These are phyloP conservation scores for Cystoisospora suis DNA, from an alignment of 169 alveolate genomes.

Conservation along the genomic window DNA sequence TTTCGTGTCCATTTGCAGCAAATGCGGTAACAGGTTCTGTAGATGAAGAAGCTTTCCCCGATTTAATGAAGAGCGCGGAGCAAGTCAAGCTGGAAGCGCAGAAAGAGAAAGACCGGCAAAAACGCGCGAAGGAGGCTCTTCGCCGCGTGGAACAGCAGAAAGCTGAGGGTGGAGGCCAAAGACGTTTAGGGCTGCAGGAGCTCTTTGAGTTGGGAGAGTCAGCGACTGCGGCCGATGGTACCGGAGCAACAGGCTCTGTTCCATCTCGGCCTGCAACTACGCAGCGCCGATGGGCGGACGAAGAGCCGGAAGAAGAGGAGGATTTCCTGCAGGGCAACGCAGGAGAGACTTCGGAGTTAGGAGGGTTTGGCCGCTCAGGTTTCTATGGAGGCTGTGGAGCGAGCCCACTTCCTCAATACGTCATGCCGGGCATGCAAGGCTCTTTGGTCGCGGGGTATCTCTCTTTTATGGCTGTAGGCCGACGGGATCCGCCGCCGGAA, in stretches of 20 bases:
- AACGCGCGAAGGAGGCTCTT: slow-evolving; percentile 42
- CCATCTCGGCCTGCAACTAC: background rate
- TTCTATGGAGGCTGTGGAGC: background rate
- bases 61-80: slow-evolving; percentile 46
- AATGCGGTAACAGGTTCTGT: slow-evolving; percentile 15
- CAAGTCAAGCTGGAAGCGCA: slow-evolving; percentile 34
- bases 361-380: background rate
- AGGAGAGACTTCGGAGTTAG: background rate
- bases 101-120: slow-evolving; percentile 30
- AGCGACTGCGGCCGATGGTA: slow-evolving; percentile 5
- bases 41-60: slow-evolving; percentile 57
- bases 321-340: background rate
- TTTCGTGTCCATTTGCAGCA: slow-evolving; percentile 6
- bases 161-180: background rate
- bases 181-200: slow-evolving; percentile 52
- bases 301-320: slow-evolving; percentile 29
- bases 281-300: slow-evolving; percentile 40
- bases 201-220: slow-evolving; percentile 27
- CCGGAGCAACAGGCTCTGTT: background rate
- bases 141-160: slow-evolving; percentile 28
- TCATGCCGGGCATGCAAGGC: slow-evolving; percentile 15
- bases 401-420: background rate
- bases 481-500: slow-evolving; percentile 35
- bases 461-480: background rate
- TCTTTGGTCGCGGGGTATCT: slow-evolving; percentile 13